These are phyloP conservation scores for Sonneratia alba DNA, from an alignment of 345 rosid species.

Conservation along the genomic window DNA sequence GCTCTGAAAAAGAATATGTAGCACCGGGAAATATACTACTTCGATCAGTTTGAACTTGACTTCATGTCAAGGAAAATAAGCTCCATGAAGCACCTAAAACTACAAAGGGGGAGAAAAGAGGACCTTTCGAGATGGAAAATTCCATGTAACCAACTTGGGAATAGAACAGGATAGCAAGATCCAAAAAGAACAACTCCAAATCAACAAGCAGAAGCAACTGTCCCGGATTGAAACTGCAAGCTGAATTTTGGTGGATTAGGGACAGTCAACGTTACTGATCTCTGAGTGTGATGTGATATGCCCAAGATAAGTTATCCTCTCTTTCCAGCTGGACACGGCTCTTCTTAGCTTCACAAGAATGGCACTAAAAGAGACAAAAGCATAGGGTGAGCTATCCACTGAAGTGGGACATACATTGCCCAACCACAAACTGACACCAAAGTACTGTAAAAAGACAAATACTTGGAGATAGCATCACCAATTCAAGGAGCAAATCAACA, in stretches of 20 bases:
- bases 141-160: not conserved
- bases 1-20: not conserved
- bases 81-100: not conserved
- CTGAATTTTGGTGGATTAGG: not conserved
- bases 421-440: not conserved
- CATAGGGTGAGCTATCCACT: not conserved
- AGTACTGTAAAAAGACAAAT: not conserved
- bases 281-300: not conserved
- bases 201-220: not conserved
- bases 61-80: not conserved
- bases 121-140: not conserved
- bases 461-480: not conserved
- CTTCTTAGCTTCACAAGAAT: not conserved
- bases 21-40: not conserved
- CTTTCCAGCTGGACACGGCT: not conserved
- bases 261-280: not conserved
- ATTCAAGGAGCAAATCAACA: not conserved
- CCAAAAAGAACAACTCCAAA: not conserved
- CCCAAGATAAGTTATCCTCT: not conserved
- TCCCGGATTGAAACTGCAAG: not conserved
- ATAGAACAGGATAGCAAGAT: not conserved
- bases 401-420: not conserved
- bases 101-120: not conserved
- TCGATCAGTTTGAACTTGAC: not conserved
- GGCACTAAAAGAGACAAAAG: no score